Base-by-base conservation (phyloP, 495 filamentous ascomycete genomes). In the Mytilinidion resinicola region DNA sequence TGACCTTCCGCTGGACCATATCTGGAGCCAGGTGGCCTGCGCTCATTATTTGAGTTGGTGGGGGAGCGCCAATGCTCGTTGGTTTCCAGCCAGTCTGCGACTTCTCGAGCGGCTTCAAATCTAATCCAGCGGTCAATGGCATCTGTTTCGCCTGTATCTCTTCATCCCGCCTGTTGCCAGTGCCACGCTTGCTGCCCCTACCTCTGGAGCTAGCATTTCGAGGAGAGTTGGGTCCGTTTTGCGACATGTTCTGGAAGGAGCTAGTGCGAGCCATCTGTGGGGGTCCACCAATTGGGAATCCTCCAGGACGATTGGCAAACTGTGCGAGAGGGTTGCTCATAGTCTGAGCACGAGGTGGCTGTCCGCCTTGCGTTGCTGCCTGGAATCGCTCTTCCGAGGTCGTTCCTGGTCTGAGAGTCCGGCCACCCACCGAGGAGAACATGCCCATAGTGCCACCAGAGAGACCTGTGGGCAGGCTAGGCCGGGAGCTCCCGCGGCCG, bases 1-100 rank as follows among this genome's bases (percentile, higher is more conserved):
- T 99, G 69, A 97, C 95, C 83, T 97, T 99, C 61, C 93, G 85
- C 74, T 99, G 93, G 62, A 99, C 93, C 74, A 93, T 84, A 59
- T 91, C 90, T 15, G 93, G 95, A 57, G 92, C 78, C 77, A 99
- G 77, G 64, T 87, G 80, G 43, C 77, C 79, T 62, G 76, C 75
- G 55, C 82, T 80, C 60, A 81, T 76, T 36, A 80, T 80, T 47
- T 78, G 80, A 52, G 79, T 68, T n/a, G 65, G 63, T 4, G 70
- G 48, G 10, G 49, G 50, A 20, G 36, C 15, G 42, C 73, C 79
- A 55, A 93, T 59, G 61, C 87, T 91, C 38, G 76, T 82, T n/a
- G 93, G 88, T 74, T 95, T 96, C 93, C 93, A 99, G 19, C 93
- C 91, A 36, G 76, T 80, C 8, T 78, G 61, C 0, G 89, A 85